phyloP scores from a whole-genome alignment of 352 stramenopile genomes.

The Lagenidium sp. region DNA sequence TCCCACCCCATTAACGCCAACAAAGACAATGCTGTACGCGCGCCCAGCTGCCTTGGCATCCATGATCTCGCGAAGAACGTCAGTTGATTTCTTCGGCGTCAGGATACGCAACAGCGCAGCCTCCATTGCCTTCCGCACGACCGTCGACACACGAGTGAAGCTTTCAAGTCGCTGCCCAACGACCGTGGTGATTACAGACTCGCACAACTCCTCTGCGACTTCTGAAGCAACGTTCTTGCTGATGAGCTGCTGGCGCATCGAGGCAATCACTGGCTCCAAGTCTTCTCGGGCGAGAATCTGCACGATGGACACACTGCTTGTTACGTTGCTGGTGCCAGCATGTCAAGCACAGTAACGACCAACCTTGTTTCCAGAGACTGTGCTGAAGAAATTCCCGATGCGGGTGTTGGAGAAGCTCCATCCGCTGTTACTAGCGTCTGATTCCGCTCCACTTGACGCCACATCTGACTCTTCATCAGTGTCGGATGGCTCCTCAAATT shows the following conservation, averaged over 20 bases:
- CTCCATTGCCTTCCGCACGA: slow-evolving; percentile 94
- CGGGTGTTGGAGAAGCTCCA: slow-evolving; percentile 82
- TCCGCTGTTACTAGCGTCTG: slow-evolving; percentile 38
- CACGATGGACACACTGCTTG: too few relatives aligned
- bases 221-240: slow-evolving; percentile 97
- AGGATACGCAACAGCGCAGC: slow-evolving; percentile 92
- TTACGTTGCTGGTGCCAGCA: too few relatives aligned
- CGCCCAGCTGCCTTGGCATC: slow-evolving; percentile 75
- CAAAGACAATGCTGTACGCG: slow-evolving; percentile 98
- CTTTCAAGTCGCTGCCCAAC: slow-evolving; percentile 93
- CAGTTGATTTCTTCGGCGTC: slow-evolving; percentile 92
- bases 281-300: slow-evolving; percentile 90
- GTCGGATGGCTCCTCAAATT: slow-evolving; percentile 53
- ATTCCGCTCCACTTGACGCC: slow-evolving; percentile 56
- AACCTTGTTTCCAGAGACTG: slow-evolving; percentile 84
- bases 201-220: slow-evolving; percentile 92
- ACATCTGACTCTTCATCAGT: slow-evolving; percentile 59
- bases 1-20: slow-evolving; percentile 98
- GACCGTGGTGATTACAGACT: slow-evolving; percentile 91
- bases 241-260: slow-evolving; percentile 94
- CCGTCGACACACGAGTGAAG: slow-evolving; percentile 86
- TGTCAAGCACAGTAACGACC: too few relatives aligned
- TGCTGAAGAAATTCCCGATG: slow-evolving; percentile 73
- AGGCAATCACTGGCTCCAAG: slow-evolving; percentile 87
- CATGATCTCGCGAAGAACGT: slow-evolving; percentile 93